These are phyloP conservation scores for Trametes hirsuta DNA, from an alignment of 1,284 basidiomycete genomes.

Conservation along the genomic window DNA sequence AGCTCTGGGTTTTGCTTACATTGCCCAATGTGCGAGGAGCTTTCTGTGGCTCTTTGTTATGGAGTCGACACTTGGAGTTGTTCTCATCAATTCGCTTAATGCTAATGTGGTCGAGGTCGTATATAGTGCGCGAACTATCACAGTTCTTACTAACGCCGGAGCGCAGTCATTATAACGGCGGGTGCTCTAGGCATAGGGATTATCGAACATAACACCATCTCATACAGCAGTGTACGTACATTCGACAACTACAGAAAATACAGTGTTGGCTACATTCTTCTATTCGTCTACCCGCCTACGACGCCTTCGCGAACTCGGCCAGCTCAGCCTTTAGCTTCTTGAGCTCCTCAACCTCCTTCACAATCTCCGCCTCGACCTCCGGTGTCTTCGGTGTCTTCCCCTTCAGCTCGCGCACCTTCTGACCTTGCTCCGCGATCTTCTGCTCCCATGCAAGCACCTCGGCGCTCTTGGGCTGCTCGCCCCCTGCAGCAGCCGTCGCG, in stretches of 20 bases:
- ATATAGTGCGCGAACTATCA: no score
- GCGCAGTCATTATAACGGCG: no score
- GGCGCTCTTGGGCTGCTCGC: conserved; percentile 57
- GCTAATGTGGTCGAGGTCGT: no score
- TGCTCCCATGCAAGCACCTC: conserved; percentile 69
- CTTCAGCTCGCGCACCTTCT: conserved; percentile 69
- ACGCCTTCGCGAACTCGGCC: conserved; percentile 40
- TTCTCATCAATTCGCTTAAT: no score
- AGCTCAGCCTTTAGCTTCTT: conserved; percentile 69
- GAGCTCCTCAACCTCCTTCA: conserved; percentile 49
- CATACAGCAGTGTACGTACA: not conserved
- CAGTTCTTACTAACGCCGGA: no score
- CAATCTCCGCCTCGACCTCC: conserved; percentile 53
- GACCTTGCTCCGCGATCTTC: conserved; percentile 77
- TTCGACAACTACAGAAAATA: not conserved
- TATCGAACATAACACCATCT: no score
- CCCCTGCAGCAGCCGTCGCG: conserved; percentile 32
- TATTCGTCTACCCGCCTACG: not conserved
- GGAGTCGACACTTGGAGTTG: no score
- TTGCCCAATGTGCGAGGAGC: no score
- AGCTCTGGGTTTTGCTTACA: no score
- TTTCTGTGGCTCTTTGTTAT: no score
- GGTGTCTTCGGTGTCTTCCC: conserved; percentile 65
- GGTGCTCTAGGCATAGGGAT: no score
- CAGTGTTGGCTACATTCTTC: conserved; percentile 6